Conservation (phyloP, 2,329 filamentous ascomycete genomes). For the Paecilomyces dactylethromorphus region DNA sequence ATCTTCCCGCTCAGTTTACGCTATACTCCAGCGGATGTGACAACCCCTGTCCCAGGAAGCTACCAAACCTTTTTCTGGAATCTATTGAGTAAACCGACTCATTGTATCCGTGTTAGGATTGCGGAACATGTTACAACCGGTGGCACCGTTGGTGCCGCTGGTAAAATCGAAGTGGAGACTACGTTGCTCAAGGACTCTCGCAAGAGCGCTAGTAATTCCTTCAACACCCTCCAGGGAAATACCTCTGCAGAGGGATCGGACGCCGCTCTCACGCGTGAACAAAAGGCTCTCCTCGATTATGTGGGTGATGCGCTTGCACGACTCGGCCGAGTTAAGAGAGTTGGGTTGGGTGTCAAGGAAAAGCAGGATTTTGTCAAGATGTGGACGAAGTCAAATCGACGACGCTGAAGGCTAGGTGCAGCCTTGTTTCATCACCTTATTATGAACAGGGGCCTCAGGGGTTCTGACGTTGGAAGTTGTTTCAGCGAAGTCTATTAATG, state of each 20-base stretch:
- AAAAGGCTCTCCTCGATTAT: constrained; percentile 66
- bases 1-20: constrained; percentile 89
- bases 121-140: constrained; percentile 58
- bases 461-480: neutral
- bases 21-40: constrained; percentile 83
- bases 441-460: neutral
- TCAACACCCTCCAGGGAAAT: constrained; percentile 41
- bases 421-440: neutral
- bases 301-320: constrained; percentile 83
- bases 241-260: constrained; percentile 18
- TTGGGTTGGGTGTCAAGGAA: constrained; percentile 74
- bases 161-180: constrained; percentile 9
- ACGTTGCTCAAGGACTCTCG: constrained; percentile 12
- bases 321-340: constrained; percentile 78
- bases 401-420: neutral
- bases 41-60: constrained; percentile 74
- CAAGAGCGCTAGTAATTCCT: constrained; percentile 35
- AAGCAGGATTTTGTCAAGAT: constrained; percentile 76
- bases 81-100: constrained; percentile 74
- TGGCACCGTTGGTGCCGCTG: constrained; percentile 22
- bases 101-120: constrained; percentile 85
- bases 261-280: constrained; percentile 42
- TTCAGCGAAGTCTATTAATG: neutral
- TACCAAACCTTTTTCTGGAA: constrained; percentile 76
- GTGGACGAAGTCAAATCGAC: constrained; percentile 47